Evolutionary conservation across 106 monocot species (phyloP), one percentile per base, ranked within the genome.

Genomic region (Cymbidium sinense): DNA sequence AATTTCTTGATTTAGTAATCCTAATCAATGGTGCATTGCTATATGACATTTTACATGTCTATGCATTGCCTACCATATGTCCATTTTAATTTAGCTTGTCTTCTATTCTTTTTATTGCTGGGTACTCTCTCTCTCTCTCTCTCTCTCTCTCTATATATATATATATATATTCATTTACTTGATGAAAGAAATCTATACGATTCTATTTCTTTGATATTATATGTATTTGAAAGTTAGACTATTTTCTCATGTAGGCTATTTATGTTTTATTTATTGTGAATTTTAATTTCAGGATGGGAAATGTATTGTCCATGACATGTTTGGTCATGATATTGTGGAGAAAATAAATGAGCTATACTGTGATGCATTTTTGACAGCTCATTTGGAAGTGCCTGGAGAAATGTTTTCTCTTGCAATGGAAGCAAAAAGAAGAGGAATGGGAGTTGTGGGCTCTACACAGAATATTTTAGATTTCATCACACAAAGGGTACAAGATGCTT

Each of bases 321-420:
- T 99, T 86, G 92, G 94, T 73, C 90, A 99, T 77, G 92, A 99
- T 95, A 92, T 95, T 29, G 99, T 99, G 64, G 90, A 94, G 37
- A 90, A 86, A 80, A 89, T 95, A 70, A 99, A 92, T 51, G 99
- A 95, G 75, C 74, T 95, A 15, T 99, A 99, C 75, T 92, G 88
- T 79, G 99, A 95, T 89, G 89, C 94, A 76, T 99, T 89, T 74
- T 82, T 99, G 29, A 95, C 92, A 35, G 99, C 99, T 52, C 99
- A 99, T 82, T 99, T 95, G 77, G 99, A 95, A 86, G 94, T 99
- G 37, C 94, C 99, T 58, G 99, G 99, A 51, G 99, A 99, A 83
- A 99, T 99, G 94, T 99, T 99, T 64, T 85, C 99, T 34, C 78
- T 99, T 73, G 88, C 99, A 78, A 99, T 95, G 90, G 94, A 99